phyloP scores from a whole-genome alignment of 2,329 filamentous ascomycete species.

The Ascochyta rabiei region DNA sequence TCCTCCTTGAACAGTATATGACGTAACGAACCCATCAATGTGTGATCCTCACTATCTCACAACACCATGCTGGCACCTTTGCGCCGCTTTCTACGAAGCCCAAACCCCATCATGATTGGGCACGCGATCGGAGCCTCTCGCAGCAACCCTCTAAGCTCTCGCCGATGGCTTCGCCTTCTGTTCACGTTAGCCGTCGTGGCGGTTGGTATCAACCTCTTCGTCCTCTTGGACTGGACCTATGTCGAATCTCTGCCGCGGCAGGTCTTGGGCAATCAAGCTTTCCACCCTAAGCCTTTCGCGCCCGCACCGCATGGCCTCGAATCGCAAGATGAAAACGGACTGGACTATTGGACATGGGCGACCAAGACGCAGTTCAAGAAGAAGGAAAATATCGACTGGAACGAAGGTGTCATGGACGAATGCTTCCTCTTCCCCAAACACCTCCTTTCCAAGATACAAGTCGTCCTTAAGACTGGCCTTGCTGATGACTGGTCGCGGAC shows the following conservation, averaged over 20 bases:
- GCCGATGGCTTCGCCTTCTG: conserved; percentile 14
- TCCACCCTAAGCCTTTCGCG: conserved; percentile 17
- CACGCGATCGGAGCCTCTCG: conserved; percentile 6
- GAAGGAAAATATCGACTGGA: conserved; percentile 11
- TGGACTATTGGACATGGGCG: conserved; percentile 24
- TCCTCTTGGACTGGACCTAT: conserved; percentile 17
- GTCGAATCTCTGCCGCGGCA: conserved; percentile 9
- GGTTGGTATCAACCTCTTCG: conserved; percentile 13
- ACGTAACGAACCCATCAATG: conserved; percentile 5
- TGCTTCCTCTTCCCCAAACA: conserved; percentile 40
- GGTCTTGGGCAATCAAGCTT: conserved; percentile 12
- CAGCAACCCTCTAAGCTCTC: conserved; percentile 2
- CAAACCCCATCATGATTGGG: conserved; percentile 12
- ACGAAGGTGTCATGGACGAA: conserved; percentile 19
- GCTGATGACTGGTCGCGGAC: conserved; percentile 60
- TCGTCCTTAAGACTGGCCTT: conserved; percentile 60
- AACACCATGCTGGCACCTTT: conserved; percentile 7
- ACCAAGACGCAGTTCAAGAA: conserved; percentile 18
- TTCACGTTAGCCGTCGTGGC: conserved; percentile 10
- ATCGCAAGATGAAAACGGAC: conserved; percentile 7
- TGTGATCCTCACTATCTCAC: not conserved
- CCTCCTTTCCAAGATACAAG: conserved; percentile 44
- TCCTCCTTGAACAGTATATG: not conserved
- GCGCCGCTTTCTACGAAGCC: conserved; percentile 12
- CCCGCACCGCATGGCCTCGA: conserved; percentile 5